Evolutionary conservation across 2,329 filamentous ascomycete species (phyloP).

Genomic region (Beauveria sp.): DNA sequence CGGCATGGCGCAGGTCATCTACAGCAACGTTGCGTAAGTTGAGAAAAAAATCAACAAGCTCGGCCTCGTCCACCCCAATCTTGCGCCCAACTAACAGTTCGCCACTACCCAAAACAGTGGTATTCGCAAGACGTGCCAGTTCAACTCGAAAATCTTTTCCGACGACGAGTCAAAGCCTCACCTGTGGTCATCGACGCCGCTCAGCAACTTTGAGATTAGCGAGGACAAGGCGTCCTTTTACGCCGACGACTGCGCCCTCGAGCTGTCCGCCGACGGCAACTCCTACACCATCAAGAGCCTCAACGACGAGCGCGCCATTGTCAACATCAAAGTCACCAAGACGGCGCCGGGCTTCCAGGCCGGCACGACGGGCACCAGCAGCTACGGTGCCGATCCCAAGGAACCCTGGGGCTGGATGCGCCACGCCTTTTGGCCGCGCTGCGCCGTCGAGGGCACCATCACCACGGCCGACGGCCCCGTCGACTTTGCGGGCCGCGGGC

Average conservation of each 20-base stretch:
- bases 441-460: conserved; percentile 73
- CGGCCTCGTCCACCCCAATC: neutral
- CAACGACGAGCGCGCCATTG: conserved; percentile 69
- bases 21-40: conserved; percentile 89
- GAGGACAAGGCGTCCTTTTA: conserved; percentile 77
- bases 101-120: conserved; percentile 48
- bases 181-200: conserved; percentile 76
- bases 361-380: conserved; percentile 75
- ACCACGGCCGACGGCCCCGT: conserved; percentile 66
- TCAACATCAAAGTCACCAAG: conserved; percentile 77
- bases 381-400: conserved; percentile 76
- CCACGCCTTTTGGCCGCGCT: conserved; percentile 92
- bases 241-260: conserved; percentile 76
- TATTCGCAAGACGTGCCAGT: conserved; percentile 83
- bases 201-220: conserved; percentile 76
- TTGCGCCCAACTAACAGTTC: conserved; percentile 14
- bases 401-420: conserved; percentile 90
- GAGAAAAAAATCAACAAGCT: neutral
- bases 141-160: conserved; percentile 90
- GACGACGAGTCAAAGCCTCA: conserved; percentile 60
- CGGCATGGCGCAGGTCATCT: conserved; percentile 84
- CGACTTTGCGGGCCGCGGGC: conserved; percentile 70
- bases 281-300: conserved; percentile 86
- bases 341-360: conserved; percentile 73
- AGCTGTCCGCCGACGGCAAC: conserved; percentile 77